Conservation (phyloP, 164 flowering plant genomes). For the Houttuynia cordata region DNA sequence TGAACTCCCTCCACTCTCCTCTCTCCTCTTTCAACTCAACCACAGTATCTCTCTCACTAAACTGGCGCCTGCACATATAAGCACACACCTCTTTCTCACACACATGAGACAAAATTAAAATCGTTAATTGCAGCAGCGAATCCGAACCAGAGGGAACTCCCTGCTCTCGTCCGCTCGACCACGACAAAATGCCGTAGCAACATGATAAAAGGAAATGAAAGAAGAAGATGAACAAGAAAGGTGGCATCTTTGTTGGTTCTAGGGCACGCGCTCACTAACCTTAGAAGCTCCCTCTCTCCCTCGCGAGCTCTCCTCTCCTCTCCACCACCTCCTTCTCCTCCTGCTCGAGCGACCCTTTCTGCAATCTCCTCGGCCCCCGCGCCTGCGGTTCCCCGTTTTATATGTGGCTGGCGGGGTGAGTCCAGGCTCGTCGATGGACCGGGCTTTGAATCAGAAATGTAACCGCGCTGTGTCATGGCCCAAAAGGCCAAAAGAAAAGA, state of each 20-base stretch:
- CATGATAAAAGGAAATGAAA: too few relatives aligned
- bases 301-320: background rate
- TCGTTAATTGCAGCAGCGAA: background rate
- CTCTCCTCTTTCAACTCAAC: constrained; percentile 5
- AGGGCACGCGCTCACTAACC: constrained; percentile 10
- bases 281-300: constrained; percentile 6
- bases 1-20: constrained; percentile 1
- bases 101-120: constrained; percentile 6
- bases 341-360: too few relatives aligned
- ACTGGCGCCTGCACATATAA: constrained; percentile 10
- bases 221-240: constrained; percentile 1
- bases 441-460: too few relatives aligned
- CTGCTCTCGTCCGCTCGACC: background rate
- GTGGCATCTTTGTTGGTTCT: background rate
- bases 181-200: background rate
- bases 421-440: too few relatives aligned
- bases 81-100: constrained; percentile 13
- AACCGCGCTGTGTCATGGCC: too few relatives aligned
- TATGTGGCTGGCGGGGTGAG: too few relatives aligned
- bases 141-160: background rate
- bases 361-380: too few relatives aligned
- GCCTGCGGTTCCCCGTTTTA: too few relatives aligned
- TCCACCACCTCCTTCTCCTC: too few relatives aligned
- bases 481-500: too few relatives aligned
- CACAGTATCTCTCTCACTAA: background rate